A percentile compares a stretch with the other conserved stretches of the same genome.
These are phyloP conservation scores for Gossypium herbaceum DNA, from an alignment of 345 rosid species.

Conservation along the genomic window DNA sequence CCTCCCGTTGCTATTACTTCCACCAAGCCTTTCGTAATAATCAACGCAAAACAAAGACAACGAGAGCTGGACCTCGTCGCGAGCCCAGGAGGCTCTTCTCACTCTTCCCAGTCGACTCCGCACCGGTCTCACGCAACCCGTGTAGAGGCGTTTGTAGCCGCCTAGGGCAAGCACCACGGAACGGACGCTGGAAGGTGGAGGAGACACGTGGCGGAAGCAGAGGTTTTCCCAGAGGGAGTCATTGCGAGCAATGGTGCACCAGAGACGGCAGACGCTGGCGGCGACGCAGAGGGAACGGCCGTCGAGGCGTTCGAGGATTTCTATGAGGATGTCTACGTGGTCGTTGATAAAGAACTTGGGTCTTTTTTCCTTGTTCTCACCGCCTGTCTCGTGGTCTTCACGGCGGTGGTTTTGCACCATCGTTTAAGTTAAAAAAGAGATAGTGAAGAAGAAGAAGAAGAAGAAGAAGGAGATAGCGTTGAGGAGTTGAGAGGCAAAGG, in stretches of 20 bases:
- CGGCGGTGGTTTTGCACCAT: conserved; percentile 28
- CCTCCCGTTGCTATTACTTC: conserved; percentile 20
- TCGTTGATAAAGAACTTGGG: conserved; percentile 62
- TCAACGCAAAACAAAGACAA: conserved; percentile 80
- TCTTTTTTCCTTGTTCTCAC: conserved; percentile 27
- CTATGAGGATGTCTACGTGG: conserved; percentile 72
- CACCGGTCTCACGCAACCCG: conserved; percentile 67
- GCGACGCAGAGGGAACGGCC: conserved; percentile 78
- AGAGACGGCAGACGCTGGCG: conserved; percentile 87
- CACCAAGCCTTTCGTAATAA: conserved; percentile 66
- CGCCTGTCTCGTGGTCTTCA: conserved; percentile 15
- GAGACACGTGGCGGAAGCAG: conserved; percentile 71
- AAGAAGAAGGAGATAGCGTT: background rate
- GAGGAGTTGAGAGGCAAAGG: background rate
- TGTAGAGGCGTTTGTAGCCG: conserved; percentile 82
- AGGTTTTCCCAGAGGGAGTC: conserved; percentile 90
- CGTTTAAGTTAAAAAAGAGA: background rate
- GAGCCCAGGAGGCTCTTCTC: conserved; percentile 35
- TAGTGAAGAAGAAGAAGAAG: background rate
- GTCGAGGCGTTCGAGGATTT: conserved; percentile 72
- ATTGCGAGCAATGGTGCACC: conserved; percentile 63
- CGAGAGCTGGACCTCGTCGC: conserved; percentile 80
- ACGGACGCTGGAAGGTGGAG: conserved; percentile 51
- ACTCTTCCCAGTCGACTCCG: conserved; percentile 37
- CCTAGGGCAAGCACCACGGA: conserved; percentile 83